These are phyloP conservation scores for Termitomyces bulborhizus DNA, from an alignment of 768 basidiomycete species.

Conservation along the genomic window DNA sequence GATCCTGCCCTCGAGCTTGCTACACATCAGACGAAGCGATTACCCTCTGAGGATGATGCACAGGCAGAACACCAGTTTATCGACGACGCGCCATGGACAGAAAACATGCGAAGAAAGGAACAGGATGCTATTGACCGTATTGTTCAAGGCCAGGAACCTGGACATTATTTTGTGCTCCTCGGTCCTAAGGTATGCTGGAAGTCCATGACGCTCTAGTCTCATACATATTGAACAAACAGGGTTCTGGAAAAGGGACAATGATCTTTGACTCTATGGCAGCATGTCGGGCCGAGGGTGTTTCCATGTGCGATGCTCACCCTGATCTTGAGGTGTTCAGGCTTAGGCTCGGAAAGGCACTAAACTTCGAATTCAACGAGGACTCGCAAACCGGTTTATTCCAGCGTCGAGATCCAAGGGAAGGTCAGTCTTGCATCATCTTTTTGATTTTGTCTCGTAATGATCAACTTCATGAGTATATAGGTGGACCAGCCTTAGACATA, in stretches of 20 bases:
- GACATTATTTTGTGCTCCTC: constrained; percentile 71
- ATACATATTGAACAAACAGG: constrained; percentile 29
- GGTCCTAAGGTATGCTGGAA: constrained; percentile 59
- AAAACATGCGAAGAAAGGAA: constrained; percentile 66
- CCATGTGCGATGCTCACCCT: constrained; percentile 79
- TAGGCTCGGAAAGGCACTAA: constrained; percentile 78
- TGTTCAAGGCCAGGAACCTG: constrained; percentile 64
- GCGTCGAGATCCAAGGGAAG: constrained; percentile 78
- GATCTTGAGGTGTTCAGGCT: constrained; percentile 84
- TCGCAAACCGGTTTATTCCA: constrained; percentile 78
- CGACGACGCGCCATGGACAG: constrained; percentile 40
- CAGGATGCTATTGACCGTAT: constrained; percentile 75
- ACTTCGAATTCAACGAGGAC: constrained; percentile 84
- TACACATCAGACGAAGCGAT: constrained; percentile 32
- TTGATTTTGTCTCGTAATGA: neutral
- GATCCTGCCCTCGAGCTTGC: constrained; percentile 78
- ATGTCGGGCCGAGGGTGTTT: constrained; percentile 62
- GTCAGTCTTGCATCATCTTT: constrained; percentile 18
- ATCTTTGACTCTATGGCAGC: constrained; percentile 76
- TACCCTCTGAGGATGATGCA: constrained; percentile 21
- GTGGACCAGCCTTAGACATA: constrained; percentile 75
- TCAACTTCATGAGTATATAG: constrained; percentile 22
- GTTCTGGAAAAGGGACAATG: constrained; percentile 82
- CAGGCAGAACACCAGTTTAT: constrained; percentile 24
- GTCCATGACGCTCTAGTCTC: constrained; percentile 5